Base-by-base conservation (phyloP, 441 rosid genomes). In the Adansonia madagascariensis region DNA sequence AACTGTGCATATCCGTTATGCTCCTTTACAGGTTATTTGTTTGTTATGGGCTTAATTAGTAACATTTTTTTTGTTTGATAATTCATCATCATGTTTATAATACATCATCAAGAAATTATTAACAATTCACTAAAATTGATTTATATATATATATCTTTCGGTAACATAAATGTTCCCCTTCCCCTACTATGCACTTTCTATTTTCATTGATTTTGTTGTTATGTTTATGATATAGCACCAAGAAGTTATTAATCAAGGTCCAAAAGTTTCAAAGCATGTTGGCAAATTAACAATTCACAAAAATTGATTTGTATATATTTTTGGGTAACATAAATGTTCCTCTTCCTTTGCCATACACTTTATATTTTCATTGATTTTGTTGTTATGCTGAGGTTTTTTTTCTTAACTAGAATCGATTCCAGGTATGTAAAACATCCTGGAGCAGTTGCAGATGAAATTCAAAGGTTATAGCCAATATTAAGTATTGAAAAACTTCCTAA, bases 351-450 rank as follows among this genome's bases (percentile, higher is more conserved):
- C 52, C 18, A 4, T 10, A 2, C 4, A 46, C 22, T 8, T 39
- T 41, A 6, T 56, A n/a, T 20, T 2, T 35, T 35, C 39, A 17
- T 39, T 11, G 50, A 8, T 73, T n/a, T 52, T 15, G 52, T 80
- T 52, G 64, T 41, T 55, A 24, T 35, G 47, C 69, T 63, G 44
- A 72, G 64, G 60, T n/a, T 84, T 61, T 68, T 35, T 66, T 73
- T 75, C n/a, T 79, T 78, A 63, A 67, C 80, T 75, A 62, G 65
- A 67, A 82, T 64, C 71, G 62, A 80, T 82, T 71, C 77, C 84
- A 93, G 98, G 89, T 92, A 92, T 85, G 94, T 94, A 71, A 96
- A 91, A 85, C 97, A 96, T 76, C 93, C 97, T 64, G 98, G 88
- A 85, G 98, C 98, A 35, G 99, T 96, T 72, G 99, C 99, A 63